Percentiles rank a stretch among this genome's conserved stretches.
Evolutionary conservation across 2,329 filamentous ascomycete species (phyloP).

Genomic region (Fusarium beomiforme): DNA sequence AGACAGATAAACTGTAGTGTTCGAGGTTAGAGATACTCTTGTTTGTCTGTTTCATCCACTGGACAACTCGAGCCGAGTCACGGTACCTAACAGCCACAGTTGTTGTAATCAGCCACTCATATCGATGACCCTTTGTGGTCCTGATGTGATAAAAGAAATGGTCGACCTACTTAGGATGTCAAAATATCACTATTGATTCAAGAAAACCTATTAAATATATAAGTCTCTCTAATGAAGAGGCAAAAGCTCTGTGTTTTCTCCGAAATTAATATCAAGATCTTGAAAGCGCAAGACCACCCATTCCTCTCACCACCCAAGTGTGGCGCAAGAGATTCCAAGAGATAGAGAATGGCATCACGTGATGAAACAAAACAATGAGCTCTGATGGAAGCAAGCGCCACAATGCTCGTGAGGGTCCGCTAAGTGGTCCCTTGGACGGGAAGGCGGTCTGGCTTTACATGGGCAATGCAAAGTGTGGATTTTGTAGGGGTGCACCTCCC

Average conservation of each 20-base stretch:
- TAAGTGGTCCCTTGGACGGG: slow-evolving; percentile 36
- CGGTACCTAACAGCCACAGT: slow-evolving; percentile 28
- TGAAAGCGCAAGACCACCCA: too few species aligned
- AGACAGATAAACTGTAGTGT: slow-evolving; percentile 8
- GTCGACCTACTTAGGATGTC: too few species aligned
- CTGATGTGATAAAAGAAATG: too few species aligned
- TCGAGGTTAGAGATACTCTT: slow-evolving; percentile 23
- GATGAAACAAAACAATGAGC: slow-evolving; percentile 28
- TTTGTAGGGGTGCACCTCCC: slow-evolving; percentile 24
- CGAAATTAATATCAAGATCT: too few species aligned
- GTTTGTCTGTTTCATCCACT: slow-evolving; percentile 30
- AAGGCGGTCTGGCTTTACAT: slow-evolving; percentile 44
- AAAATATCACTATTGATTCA: too few species aligned
- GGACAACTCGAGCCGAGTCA: slow-evolving; percentile 29
- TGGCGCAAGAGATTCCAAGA: too few species aligned
- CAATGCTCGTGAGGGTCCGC: slow-evolving; percentile 29
- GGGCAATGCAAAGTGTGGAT: slow-evolving; percentile 28
- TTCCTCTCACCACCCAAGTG: too few species aligned
- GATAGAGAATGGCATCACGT: slow-evolving; percentile 10
- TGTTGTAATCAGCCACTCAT: slow-evolving; percentile 10
- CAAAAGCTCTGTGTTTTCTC: too few species aligned
- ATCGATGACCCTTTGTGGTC: not conserved
- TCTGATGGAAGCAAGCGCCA: slow-evolving; percentile 29
- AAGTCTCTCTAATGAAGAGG: too few species aligned
- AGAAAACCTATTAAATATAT: too few species aligned